A percentile compares a stretch with the other conserved stretches of the same genome.
Evolutionary conservation across 768 basidiomycete genomes (phyloP).

Genomic region (Calvatia gigantea): DNA sequence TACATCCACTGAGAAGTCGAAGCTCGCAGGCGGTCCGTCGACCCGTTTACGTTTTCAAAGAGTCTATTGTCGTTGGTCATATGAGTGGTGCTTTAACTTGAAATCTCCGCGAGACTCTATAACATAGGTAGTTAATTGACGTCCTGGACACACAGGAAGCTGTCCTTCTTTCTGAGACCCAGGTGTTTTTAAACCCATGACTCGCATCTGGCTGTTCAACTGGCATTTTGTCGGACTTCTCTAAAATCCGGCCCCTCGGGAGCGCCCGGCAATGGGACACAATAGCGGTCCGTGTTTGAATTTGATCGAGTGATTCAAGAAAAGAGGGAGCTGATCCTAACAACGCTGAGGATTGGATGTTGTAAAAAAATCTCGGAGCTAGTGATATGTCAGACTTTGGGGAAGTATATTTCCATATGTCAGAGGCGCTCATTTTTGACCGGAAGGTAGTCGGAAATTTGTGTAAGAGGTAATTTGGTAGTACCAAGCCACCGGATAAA

Average conservation of each 20-base stretch:
- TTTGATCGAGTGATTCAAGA: no score
- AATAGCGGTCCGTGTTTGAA: neutral
- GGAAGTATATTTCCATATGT: no score
- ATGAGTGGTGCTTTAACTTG: neutral
- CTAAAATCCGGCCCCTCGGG: neutral
- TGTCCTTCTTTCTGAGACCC: neutral
- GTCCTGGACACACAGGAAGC: neutral
- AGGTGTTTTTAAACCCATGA: neutral
- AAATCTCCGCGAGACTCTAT: neutral
- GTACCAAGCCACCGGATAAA: no score
- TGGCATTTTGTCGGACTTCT: neutral
- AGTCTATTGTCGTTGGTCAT: neutral
- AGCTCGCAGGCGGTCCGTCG: conserved; percentile 2
- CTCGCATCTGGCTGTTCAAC: neutral
- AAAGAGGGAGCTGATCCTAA: no score
- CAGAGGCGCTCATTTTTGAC: no score
- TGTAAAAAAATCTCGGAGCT: no score
- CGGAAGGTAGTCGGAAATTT: no score
- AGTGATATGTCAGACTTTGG: no score
- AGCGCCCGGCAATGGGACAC: neutral
- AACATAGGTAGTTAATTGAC: neutral
- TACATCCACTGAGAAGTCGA: neutral
- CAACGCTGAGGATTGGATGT: no score
- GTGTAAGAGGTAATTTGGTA: no score
- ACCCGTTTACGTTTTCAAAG: neutral